phyloP scores from a whole-genome alignment of 192 early-diverging fungal species.

The Coemansia sp. region DNA sequence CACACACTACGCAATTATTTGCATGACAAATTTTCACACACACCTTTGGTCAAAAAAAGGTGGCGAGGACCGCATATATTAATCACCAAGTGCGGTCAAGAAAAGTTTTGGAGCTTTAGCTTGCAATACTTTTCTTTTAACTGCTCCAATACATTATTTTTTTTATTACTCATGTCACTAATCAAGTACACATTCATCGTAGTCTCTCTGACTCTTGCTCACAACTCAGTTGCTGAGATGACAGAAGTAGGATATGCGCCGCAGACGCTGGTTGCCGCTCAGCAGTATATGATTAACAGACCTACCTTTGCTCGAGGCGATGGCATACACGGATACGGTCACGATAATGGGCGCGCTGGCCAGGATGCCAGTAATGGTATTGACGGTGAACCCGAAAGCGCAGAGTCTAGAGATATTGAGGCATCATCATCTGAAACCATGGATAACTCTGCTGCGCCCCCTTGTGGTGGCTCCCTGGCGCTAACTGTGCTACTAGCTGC shows the following conservation, averaged over 20 bases:
- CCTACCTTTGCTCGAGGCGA: background rate
- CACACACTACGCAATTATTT: background rate
- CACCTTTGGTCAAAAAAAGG: background rate
- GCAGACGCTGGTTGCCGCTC: constrained; percentile 26
- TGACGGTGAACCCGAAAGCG: background rate
- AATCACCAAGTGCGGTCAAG: background rate
- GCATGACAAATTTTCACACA: background rate
- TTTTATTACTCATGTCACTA: background rate
- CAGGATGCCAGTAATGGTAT: background rate
- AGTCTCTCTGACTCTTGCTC: background rate
- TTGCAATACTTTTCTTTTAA: background rate
- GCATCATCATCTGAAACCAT: constrained; percentile 7
- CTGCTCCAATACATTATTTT: background rate
- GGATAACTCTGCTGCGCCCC: constrained; percentile 13
- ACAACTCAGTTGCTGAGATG: background rate
- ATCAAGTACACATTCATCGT: background rate
- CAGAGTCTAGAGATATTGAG: background rate
- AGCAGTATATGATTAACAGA: constrained; percentile 35
- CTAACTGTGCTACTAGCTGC: background rate
- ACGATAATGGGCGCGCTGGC: constrained; percentile 8
- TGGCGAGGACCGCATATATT: background rate
- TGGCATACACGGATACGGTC: background rate
- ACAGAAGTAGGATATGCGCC: constrained; percentile 45
- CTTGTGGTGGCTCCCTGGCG: background rate
- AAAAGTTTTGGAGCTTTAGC: background rate